These are phyloP conservation scores for Russula sp. DNA, from an alignment of 768 basidiomycete species.

Conservation along the genomic window DNA sequence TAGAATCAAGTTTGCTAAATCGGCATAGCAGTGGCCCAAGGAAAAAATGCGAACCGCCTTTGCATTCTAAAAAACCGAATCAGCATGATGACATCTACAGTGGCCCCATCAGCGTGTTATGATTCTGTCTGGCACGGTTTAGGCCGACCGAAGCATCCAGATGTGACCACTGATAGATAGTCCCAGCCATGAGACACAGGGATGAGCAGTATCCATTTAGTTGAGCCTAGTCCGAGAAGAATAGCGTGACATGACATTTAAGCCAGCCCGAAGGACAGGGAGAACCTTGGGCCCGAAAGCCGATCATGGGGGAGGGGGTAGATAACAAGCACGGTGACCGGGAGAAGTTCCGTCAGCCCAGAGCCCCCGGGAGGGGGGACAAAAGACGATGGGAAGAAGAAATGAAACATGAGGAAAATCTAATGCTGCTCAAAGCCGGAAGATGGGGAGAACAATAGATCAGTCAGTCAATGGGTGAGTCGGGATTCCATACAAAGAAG, in stretches of 20 bases:
- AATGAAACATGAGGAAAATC: not conserved
- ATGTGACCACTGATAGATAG: not conserved
- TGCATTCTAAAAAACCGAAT: not conserved
- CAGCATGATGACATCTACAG: not conserved
- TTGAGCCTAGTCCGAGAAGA: not conserved
- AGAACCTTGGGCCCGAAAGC: not conserved
- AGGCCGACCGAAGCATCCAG: not conserved
- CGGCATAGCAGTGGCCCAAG: too few species aligned
- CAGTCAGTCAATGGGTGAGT: not conserved
- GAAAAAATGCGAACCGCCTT: not conserved
- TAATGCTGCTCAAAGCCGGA: not conserved
- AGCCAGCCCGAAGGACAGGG: not conserved
- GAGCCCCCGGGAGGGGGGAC: not conserved
- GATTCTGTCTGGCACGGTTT: not conserved
- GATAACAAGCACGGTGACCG: not conserved
- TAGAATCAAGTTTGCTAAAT: not conserved
- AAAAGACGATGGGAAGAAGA: not conserved
- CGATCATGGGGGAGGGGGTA: not conserved
- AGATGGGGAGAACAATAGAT: not conserved
- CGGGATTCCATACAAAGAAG: not conserved
- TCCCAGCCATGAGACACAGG: not conserved
- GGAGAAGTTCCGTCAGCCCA: not conserved
- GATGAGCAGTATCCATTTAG: not conserved
- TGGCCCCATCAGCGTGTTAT: not conserved
- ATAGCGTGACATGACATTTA: not conserved